Percentiles rank a stretch among this genome's conserved stretches.
phyloP scores from a whole-genome alignment of 345 rosid genomes.

The Durio zibethinus region DNA sequence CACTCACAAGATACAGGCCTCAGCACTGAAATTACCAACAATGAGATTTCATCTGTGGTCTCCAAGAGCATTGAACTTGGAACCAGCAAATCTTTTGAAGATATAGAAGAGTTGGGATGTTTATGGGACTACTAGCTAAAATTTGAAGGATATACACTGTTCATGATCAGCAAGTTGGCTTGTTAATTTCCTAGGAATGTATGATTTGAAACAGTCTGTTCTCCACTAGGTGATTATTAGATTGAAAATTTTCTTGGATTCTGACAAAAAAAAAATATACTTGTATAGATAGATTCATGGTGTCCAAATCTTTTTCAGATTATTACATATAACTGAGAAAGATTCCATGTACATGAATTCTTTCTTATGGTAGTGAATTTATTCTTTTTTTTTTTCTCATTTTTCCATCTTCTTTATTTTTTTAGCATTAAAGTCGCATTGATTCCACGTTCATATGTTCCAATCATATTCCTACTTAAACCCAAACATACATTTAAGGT shows the following conservation, averaged over 20 bases:
- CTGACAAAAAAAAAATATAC: slow-evolving; percentile 14
- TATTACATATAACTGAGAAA: slow-evolving; percentile 14
- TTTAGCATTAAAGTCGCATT: background rate
- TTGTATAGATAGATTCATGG: slow-evolving; percentile 35
- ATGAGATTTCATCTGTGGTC: slow-evolving; percentile 48
- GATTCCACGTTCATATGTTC: background rate
- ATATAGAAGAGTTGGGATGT: slow-evolving; percentile 37
- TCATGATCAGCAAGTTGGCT: background rate
- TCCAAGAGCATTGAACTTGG: slow-evolving; percentile 37
- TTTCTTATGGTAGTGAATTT: slow-evolving; percentile 18
- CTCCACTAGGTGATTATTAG: slow-evolving; percentile 14
- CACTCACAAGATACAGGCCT: slow-evolving; percentile 64
- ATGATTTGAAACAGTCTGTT: slow-evolving; percentile 10
- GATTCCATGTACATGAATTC: slow-evolving; percentile 22
- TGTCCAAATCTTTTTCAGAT: slow-evolving; percentile 24
- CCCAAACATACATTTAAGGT: background rate
- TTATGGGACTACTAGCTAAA: slow-evolving; percentile 35
- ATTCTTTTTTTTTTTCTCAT: background rate
- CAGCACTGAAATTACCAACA: slow-evolving; percentile 54
- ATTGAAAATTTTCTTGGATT: slow-evolving; percentile 20
- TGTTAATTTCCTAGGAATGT: slow-evolving; percentile 19
- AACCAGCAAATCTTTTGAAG: slow-evolving; percentile 23
- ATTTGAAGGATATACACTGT: background rate
- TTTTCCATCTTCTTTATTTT: background rate
- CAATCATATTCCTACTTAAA: slow-evolving; percentile 5